Conservation (phyloP, 2,329 filamentous ascomycete species). For the Zasmidium citrigriseum region DNA sequence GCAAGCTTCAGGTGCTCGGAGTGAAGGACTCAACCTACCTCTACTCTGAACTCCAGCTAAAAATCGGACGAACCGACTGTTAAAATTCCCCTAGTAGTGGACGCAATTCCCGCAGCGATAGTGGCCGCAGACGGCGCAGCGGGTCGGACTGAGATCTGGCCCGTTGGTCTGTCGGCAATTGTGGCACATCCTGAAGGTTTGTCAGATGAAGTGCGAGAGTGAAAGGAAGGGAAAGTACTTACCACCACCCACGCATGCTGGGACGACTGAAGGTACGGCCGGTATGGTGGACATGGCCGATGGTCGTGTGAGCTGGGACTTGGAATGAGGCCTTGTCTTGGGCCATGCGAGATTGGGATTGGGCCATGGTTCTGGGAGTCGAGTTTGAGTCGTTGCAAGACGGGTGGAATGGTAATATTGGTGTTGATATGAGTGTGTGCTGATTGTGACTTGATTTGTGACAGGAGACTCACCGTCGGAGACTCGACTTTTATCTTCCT, state of each 20-base stretch:
- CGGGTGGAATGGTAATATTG: background rate
- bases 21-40: background rate
- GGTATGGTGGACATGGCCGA: background rate
- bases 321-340: background rate
- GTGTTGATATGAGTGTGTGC: background rate
- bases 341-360: background rate
- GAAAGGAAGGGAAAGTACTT: background rate
- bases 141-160: background rate
- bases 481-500: background rate
- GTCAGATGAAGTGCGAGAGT: background rate
- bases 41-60: background rate
- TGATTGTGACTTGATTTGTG: background rate
- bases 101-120: background rate
- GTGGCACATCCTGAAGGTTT: background rate
- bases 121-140: slow-evolving; percentile 9
- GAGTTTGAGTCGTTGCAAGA: background rate
- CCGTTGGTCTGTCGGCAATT: slow-evolving; percentile 2
- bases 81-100: background rate
- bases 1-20: background rate
- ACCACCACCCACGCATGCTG: slow-evolving; percentile 9
- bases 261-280: background rate
- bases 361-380: background rate
- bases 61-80: background rate
- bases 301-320: background rate
- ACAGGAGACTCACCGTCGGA: background rate